Evolutionary conservation across 2,329 filamentous ascomycete genomes (phyloP), one percentile per base, ranked within the genome.

Genomic region (Dryadomyces quercus-mongolicae): DNA sequence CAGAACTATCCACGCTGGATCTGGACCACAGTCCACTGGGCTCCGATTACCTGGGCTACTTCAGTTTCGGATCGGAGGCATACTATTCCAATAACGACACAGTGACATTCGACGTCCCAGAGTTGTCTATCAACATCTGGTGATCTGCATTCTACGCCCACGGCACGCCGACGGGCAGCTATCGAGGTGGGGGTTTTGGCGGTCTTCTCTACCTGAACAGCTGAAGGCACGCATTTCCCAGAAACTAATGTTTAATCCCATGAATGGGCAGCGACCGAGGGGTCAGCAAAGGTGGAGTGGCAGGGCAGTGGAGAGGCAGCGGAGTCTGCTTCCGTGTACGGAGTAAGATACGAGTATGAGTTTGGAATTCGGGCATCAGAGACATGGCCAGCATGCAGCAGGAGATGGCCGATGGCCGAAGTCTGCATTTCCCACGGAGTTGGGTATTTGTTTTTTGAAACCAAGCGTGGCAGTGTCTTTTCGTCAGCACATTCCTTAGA

Each of bases 31-130:
- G 57, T 2, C 74, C 74, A 3, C 63, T 62, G 0, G 55, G 61
- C 1, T 57, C 61, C 2, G 71, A 76, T 61, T 78, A 77, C 62
- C 62, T 80, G 15, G 76, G 76, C 18, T 74, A 77, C 59, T 67
- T 78, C 60, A 68, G 67, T 46, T 74, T 80, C 57, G 77, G 77
- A n/a, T 71, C 72, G 16, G 77, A 80, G 61, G 68, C 74, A 0
- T 75, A 74, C 62, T 71, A 64, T 6, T 65, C 70, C 8, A 56
- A 62, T 36, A 60, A 62, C 6, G 69, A 69, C 31, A 69, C 69
- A 34, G 74, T 79, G 51, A 80, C 75, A 1, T 77, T 80, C 57
- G 66, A 65, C 44, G 74, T 76, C 3, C 63, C 66, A 12, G 55
- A 59, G 18, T 59, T 73, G 50, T 62, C 66, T 38, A 68, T 73